A percentile compares a stretch with the other conserved stretches of the same genome.
Conservation (phyloP, 768 basidiomycete genomes). For the Inosperma sp. region DNA sequence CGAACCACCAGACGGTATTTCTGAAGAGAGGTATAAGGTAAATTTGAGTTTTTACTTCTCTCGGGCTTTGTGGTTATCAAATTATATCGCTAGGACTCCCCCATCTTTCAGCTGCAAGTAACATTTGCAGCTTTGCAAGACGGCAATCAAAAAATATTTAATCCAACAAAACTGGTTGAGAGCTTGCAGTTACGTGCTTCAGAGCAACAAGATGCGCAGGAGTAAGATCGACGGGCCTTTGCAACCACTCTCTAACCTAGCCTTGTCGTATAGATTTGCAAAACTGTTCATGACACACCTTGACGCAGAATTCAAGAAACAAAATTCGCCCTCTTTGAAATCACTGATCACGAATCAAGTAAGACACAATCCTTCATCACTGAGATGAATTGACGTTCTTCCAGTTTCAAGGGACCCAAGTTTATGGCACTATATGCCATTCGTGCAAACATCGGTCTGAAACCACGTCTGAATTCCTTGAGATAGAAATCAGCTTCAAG, state of each 20-base stretch:
- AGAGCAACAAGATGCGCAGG: conserved; percentile 96
- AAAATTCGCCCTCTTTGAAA: conserved; percentile 55
- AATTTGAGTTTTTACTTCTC: background rate
- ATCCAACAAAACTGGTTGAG: conserved; percentile 81
- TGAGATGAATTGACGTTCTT: background rate
- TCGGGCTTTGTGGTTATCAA: conserved; percentile 2
- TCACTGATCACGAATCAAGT: conserved; percentile 75
- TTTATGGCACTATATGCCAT: conserved; percentile 77
- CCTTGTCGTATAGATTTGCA: conserved; percentile 59
- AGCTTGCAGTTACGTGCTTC: conserved; percentile 74
- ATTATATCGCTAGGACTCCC: conserved; percentile 52
- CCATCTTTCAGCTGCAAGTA: conserved; percentile 71
- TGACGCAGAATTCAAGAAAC: conserved; percentile 83
- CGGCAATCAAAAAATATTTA: conserved; percentile 64
- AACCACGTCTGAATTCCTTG: conserved; percentile 68
- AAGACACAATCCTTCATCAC: background rate
- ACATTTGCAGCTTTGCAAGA: conserved; percentile 85
- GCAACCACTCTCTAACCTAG: conserved; percentile 7
- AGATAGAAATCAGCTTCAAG: conserved; percentile 83
- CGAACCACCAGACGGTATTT: conserved; percentile 46
- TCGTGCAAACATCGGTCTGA: conserved; percentile 67
- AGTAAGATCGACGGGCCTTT: conserved; percentile 46
- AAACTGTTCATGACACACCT: conserved; percentile 92
- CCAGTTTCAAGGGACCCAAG: conserved; percentile 84
- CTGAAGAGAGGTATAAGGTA: conserved; percentile 41